phyloP scores from a whole-genome alignment of 768 basidiomycete species.

The Pulveroboletus sp. region DNA sequence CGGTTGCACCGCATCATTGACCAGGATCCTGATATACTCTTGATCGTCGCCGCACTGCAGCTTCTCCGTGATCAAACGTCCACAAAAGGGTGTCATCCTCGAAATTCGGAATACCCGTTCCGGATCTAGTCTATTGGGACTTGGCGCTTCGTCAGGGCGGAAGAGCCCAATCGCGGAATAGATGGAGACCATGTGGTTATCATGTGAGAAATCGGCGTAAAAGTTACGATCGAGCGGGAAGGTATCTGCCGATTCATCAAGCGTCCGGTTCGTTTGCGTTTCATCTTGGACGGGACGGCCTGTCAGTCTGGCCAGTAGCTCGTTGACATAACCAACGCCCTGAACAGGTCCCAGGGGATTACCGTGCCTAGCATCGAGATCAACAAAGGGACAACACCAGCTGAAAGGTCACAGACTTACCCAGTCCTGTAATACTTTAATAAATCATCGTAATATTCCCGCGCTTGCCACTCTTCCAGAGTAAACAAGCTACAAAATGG shows the following conservation, averaged over 20 bases:
- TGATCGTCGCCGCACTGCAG: constrained; percentile 41
- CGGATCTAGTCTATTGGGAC: constrained; percentile 9
- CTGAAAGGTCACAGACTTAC: constrained; percentile 33
- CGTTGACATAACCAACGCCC: constrained; percentile 85
- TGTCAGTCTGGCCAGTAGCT: constrained; percentile 77
- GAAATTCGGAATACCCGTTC: constrained; percentile 51
- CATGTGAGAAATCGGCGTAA: constrained; percentile 84
- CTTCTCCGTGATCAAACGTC: constrained; percentile 68
- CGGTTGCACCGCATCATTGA: constrained; percentile 68
- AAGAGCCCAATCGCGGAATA: constrained; percentile 54
- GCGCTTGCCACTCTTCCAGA: constrained; percentile 56
- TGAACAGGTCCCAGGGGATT: constrained; percentile 67
- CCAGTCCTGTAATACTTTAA: constrained; percentile 80
- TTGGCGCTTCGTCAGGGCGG: constrained; percentile 29
- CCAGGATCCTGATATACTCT: constrained; percentile 64
- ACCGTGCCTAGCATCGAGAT: constrained; percentile 51
- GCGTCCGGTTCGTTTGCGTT: constrained; percentile 75
- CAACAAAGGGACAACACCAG: background rate
- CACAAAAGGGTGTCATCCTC: constrained; percentile 68
- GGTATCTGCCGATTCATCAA: constrained; percentile 58
- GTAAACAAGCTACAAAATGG: constrained; percentile 77
- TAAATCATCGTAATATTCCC: constrained; percentile 71
- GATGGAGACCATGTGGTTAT: constrained; percentile 78
- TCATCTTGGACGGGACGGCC: constrained; percentile 56
- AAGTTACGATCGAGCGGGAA: constrained; percentile 69